Base-by-base conservation (phyloP, 2,329 filamentous ascomycete species). In the Fusarium nematophilum region DNA sequence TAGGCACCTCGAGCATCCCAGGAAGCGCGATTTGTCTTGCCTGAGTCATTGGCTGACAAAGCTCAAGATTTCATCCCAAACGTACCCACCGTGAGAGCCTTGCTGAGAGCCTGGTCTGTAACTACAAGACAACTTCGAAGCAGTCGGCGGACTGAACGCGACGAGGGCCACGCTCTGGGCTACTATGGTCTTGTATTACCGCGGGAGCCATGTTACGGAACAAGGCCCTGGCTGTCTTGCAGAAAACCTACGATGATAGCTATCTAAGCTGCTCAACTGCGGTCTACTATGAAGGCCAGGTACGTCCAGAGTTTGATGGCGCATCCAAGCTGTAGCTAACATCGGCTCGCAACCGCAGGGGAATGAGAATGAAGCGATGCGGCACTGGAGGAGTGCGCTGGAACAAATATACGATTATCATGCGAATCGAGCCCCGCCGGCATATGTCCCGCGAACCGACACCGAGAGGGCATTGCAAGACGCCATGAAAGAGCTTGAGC, bases 241-340 rank as follows among this genome's bases (percentile, higher is more conserved):
- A 98, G 79, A 97, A 97, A 84, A 96, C 93, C 51, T 98, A 98
- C 79, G 94, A 98, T 79, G 93, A 98, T 76, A 93, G 91, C 76
- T 97, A 97, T 78, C 79, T 97, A 68, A 93, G 90, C 72, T 97
- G 93, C 78, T 97, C 93, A 11, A 98, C 93, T 2, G 94, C 94
- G 31, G 91, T 97, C 47, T 97, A 97, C 78, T 97, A 97, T 75
- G 95, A 99, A 79, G 87, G 90, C 73, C 90, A 96, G 86, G 93
- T 96, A 78, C 49, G 68, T 65, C 45, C 14, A 18, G 5, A 38
- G 17, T n/a, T 17, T 46, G 39, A n/a, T 43, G 17, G 31, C 18
- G 15, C 21, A 18, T 11, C 29, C 46, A 45, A 26, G 51, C 50
- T 18, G 39, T 34, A 29, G 23, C 53, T 66, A 38, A 66, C 33